Percentiles rank a stretch among this genome's conserved stretches.
Evolutionary conservation across 1,284 basidiomycete genomes (phyloP).

Genomic region (Amylostereum chailletii): DNA sequence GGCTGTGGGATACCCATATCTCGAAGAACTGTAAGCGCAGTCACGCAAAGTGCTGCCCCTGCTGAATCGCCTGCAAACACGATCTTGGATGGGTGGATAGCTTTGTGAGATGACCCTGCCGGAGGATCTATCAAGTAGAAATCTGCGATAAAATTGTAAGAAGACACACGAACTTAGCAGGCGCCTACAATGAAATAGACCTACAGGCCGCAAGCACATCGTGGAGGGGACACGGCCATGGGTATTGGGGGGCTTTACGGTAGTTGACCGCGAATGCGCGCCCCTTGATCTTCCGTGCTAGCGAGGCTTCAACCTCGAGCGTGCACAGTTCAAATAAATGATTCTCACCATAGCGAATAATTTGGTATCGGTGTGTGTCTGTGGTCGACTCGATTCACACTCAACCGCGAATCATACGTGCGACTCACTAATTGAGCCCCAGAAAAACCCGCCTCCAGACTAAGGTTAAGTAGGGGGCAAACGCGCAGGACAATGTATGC

Average conservation of each 20-base stretch:
- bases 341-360: slow-evolving; percentile 44
- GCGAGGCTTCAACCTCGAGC: too few relatives aligned
- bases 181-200: slow-evolving; percentile 8
- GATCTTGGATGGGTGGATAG: slow-evolving; percentile 66
- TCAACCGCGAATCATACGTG: slow-evolving; percentile 6
- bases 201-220: slow-evolving; percentile 72
- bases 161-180: too few relatives aligned
- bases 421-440: slow-evolving; percentile 53
- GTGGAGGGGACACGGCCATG: slow-evolving; percentile 81
- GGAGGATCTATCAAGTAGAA: slow-evolving; percentile 78
- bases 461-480: not conserved
- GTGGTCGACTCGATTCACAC: slow-evolving; percentile 2
- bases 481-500: slow-evolving; percentile 6
- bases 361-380: slow-evolving; percentile 69
- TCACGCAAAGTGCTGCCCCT: slow-evolving; percentile 67
- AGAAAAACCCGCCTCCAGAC: slow-evolving; percentile 48
- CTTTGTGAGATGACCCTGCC: slow-evolving; percentile 53
- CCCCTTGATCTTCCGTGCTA: slow-evolving; percentile 66
- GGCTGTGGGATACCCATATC: slow-evolving; percentile 71
- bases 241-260: slow-evolving; percentile 76
- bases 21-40: slow-evolving; percentile 65
- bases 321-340: not conserved
- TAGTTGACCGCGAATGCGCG: slow-evolving; percentile 60
- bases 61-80: slow-evolving; percentile 83
- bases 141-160: slow-evolving; percentile 31